Conservation (phyloP, 2,329 filamentous ascomycete species). For the Botrytis byssoidea region DNA sequence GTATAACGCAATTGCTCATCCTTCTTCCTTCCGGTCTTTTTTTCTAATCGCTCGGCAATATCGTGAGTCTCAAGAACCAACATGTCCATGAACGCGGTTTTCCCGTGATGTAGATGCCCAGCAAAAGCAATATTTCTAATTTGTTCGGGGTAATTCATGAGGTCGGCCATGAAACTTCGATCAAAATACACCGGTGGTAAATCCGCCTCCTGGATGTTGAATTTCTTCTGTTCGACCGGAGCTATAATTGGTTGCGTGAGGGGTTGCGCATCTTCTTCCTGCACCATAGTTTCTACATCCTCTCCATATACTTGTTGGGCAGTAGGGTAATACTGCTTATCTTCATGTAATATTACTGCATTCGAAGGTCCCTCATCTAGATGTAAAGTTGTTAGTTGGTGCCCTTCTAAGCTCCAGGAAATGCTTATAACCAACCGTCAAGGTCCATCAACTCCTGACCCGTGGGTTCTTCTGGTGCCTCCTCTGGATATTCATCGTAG, state of each 20-base stretch:
- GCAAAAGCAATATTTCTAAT: slow-evolving; percentile 89
- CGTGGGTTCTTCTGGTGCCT: slow-evolving; percentile 56
- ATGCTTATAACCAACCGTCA: slow-evolving; percentile 57
- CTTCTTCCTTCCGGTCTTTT: slow-evolving; percentile 73
- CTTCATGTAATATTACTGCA: slow-evolving; percentile 95
- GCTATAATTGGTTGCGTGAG: slow-evolving; percentile 90
- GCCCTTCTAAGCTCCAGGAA: not conserved
- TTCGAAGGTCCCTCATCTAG: slow-evolving; percentile 83
- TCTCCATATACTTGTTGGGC: slow-evolving; percentile 92
- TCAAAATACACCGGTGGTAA: slow-evolving; percentile 86
- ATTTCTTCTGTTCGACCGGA: slow-evolving; percentile 92
- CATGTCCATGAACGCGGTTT: slow-evolving; percentile 99
- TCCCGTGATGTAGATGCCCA: slow-evolving; percentile 94
- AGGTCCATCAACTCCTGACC: slow-evolving; percentile 92
- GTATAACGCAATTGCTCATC: slow-evolving; percentile 95
- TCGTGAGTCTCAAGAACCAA: slow-evolving; percentile 94
- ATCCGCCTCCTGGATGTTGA: slow-evolving; percentile 88
- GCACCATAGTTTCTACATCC: slow-evolving; percentile 92
- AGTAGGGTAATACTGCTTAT: slow-evolving; percentile 99
- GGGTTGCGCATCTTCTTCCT: slow-evolving; percentile 95
- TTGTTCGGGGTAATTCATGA: slow-evolving; percentile 95
- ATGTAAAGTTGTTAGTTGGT: not conserved
- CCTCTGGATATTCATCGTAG: slow-evolving; percentile 69
- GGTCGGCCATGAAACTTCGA: slow-evolving; percentile 87
- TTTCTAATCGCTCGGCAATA: slow-evolving; percentile 73